Percentiles rank a stretch among this genome's conserved stretches.
Conservation (phyloP, 2,329 filamentous ascomycete genomes). For the Cladophialophora psammophila region DNA sequence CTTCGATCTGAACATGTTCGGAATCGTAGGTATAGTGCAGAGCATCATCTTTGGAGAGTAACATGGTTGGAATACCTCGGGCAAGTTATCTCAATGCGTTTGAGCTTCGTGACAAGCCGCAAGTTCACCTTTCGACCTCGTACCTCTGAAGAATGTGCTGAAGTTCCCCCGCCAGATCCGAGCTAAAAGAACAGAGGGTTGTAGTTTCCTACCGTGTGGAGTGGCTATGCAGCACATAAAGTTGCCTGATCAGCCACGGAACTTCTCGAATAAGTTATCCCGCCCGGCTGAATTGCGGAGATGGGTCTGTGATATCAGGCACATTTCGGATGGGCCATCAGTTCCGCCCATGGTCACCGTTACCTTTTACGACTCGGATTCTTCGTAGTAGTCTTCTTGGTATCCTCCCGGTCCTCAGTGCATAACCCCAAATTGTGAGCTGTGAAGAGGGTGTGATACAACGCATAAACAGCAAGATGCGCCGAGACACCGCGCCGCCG, state of each 20-base stretch:
- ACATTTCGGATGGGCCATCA: conserved; percentile 24
- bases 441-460: not conserved
- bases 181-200: conserved; percentile 6
- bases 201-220: conserved; percentile 7
- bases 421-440: not conserved
- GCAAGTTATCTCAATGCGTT: not conserved
- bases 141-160: not conserved
- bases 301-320: conserved; percentile 31
- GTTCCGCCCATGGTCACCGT: not conserved
- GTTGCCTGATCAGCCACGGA: conserved; percentile 16
- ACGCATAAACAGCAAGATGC: not conserved
- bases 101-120: not conserved
- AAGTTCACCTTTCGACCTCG: not conserved
- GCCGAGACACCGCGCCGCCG: not conserved
- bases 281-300: conserved; percentile 28
- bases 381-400: not conserved
- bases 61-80: conserved; percentile 22
- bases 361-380: not conserved
- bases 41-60: conserved; percentile 44
- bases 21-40: conserved; percentile 50
- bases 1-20: conserved; percentile 49
- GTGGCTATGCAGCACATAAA: not conserved
- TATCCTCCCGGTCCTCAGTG: not conserved
- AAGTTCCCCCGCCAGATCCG: conserved; percentile 5
- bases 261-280: conserved; percentile 15